Base-by-base conservation (phyloP, 148 eudicot species). In the Agrostemma githago region DNA sequence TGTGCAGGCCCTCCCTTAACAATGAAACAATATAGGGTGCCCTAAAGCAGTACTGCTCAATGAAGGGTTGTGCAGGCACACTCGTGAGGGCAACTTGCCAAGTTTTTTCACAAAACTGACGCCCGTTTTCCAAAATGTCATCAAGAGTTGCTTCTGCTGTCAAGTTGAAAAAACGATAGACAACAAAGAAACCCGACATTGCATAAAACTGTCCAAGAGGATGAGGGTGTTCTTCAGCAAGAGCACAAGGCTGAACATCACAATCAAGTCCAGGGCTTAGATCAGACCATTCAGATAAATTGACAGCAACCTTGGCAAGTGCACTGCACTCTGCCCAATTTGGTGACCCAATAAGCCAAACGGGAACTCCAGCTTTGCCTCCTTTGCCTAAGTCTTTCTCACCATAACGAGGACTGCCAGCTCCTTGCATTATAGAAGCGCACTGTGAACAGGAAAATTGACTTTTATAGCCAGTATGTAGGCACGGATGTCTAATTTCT, bases 1-100 rank as follows among this genome's bases (percentile, higher is more conserved):
- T 88, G 74, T 96, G 97, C 85, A 96, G 79, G 44, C 99, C 99
- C 67, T 89, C 94, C 78, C 99, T 86, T 82, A 96, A 78, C 70
- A 96, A 75, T 21, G 75, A 82, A 73, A 89, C 97, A 37, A 90
- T 74, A 73, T 96, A 96, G 4, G 97, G 99, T 46, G 99, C 92
- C 82, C 99, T 88, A 66, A 96, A 96, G 79, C 99, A 96, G 78
- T 96, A 96, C 70, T 96, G 99, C 74, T 96, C 99, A 63, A 96
- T 89, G 73, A 86, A 96, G 21, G 99, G 99, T 84, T 96, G 99
- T 40, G 99, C 92, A 42, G 84, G 82, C 61, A 96, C 99, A 70
- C 99, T 96, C 66, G 77, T 85, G 76, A 79, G 81, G 4, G 99
- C 99, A 77, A 81, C 88, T 60, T 96, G 84, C 99, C 99, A 96